Evolutionary conservation across 176 grass and related monocot species (phyloP).

Genomic region (Carex scoparia): DNA sequence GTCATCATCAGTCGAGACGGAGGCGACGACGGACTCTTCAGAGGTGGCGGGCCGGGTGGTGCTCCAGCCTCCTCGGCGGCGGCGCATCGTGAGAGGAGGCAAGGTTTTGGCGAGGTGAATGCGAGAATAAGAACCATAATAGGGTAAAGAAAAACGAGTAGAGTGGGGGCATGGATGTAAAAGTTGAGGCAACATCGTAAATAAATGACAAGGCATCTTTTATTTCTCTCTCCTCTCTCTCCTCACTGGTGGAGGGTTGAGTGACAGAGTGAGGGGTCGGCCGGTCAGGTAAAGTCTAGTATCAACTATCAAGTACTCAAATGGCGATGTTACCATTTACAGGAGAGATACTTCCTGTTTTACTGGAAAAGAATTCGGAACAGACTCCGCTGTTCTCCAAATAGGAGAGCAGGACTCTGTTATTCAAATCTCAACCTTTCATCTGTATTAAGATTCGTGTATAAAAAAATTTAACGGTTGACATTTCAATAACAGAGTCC

Average conservation of each 20-base stretch:
- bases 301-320: neutral
- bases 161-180: neutral
- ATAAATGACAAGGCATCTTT: conserved; percentile 32
- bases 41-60: neutral
- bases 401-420: no score
- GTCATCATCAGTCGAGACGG: neutral
- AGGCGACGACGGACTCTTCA: conserved; percentile 8
- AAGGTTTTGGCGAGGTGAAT: conserved; percentile 1
- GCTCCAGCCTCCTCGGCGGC: conserved; percentile 20
- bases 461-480: no score
- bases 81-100: conserved; percentile 29
- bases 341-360: neutral
- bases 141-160: neutral
- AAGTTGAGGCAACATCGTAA: neutral
- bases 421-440: no score
- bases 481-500: no score
- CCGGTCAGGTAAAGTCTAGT: no score
- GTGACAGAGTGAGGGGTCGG: no score
- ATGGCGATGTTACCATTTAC: neutral
- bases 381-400: no score
- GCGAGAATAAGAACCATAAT: neutral
- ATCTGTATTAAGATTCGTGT: no score
- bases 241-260: neutral
- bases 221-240: neutral
- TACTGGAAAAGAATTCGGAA: neutral